These are phyloP conservation scores for Microbotryum intermedium DNA, from an alignment of 1,284 basidiomycete species.

Conservation along the genomic window DNA sequence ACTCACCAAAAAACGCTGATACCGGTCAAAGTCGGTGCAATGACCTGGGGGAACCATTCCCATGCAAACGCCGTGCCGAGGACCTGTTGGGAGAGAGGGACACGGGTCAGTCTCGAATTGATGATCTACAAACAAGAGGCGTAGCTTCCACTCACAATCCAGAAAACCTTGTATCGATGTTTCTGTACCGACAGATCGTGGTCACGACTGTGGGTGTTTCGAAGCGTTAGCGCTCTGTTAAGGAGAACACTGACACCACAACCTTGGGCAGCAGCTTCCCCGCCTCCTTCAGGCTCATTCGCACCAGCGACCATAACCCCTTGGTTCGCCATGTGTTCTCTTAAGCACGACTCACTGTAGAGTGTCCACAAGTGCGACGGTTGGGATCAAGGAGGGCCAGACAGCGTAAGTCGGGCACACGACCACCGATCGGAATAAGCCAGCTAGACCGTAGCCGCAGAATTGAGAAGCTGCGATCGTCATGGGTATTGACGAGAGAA, in stretches of 20 bases:
- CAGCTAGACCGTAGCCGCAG: slow-evolving; percentile 19
- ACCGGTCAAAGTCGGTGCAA: slow-evolving; percentile 32
- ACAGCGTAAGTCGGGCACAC: slow-evolving; percentile 7
- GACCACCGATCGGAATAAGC: not conserved
- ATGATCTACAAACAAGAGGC: too few species aligned
- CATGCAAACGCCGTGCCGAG: slow-evolving; percentile 23
- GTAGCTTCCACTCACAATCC: slow-evolving; percentile 6
- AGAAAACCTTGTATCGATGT: slow-evolving; percentile 26
- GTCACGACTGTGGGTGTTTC: slow-evolving; percentile 45
- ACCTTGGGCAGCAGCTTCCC: not conserved
- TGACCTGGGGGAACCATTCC: slow-evolving; percentile 39
- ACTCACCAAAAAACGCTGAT: slow-evolving; percentile 51
- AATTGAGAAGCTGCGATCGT: not conserved
- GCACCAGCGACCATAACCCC: too few species aligned
- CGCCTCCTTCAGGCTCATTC: too few species aligned
- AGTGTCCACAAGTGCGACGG: slow-evolving; percentile 50
- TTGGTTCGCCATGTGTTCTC: too few species aligned
- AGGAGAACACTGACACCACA: slow-evolving; percentile 38
- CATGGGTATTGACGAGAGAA: too few species aligned
- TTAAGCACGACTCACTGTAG: slow-evolving; percentile 40
- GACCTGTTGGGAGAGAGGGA: not conserved
- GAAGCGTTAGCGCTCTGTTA: slow-evolving; percentile 52
- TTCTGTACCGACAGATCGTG: slow-evolving; percentile 41
- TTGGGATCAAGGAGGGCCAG: slow-evolving; percentile 34
- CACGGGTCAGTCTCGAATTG: too few species aligned